Conservation (phyloP, 441 rosid genomes). For the Adansonia gregorii region DNA sequence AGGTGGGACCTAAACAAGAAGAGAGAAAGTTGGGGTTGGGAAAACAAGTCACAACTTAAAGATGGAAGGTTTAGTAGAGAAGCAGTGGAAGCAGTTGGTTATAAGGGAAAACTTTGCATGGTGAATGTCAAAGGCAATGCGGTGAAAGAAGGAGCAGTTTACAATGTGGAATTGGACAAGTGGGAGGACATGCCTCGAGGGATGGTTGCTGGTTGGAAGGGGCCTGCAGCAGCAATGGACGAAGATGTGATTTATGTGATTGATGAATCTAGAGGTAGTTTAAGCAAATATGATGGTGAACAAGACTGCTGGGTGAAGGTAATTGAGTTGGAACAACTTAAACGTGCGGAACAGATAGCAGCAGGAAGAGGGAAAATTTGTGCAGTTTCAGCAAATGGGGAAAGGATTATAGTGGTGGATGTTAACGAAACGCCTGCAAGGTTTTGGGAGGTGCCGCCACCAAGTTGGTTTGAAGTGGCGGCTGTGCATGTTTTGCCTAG, state of each 20-base stretch:
- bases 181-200: slow-evolving; percentile 59
- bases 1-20: slow-evolving; percentile 40
- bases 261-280: slow-evolving; percentile 47
- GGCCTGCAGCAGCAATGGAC: slow-evolving; percentile 53
- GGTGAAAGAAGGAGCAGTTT: slow-evolving; percentile 49
- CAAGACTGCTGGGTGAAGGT: slow-evolving; percentile 49
- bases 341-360: slow-evolving; percentile 45
- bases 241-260: slow-evolving; percentile 54
- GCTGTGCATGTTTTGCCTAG: slow-evolving; percentile 58
- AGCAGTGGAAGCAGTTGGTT: slow-evolving; percentile 53
- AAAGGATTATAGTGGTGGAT: slow-evolving; percentile 48
- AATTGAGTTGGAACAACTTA: slow-evolving; percentile 41
- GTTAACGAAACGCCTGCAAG: slow-evolving; percentile 33
- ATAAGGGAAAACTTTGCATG: slow-evolving; percentile 57
- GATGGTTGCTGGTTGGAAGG: slow-evolving; percentile 58
- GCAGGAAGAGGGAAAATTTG: slow-evolving; percentile 51
- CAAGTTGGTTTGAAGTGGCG: slow-evolving; percentile 49
- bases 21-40: slow-evolving; percentile 40
- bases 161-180: slow-evolving; percentile 38
- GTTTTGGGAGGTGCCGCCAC: slow-evolving; percentile 53
- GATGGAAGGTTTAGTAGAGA: slow-evolving; percentile 63
- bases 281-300: slow-evolving; percentile 44
- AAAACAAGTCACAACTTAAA: slow-evolving; percentile 42
- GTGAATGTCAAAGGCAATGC: slow-evolving; percentile 61
- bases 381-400: slow-evolving; percentile 37